A percentile compares a stretch with the other conserved stretches of the same genome.
phyloP scores from a whole-genome alignment of 106 monocot species.

The Apostasia ramifera region DNA sequence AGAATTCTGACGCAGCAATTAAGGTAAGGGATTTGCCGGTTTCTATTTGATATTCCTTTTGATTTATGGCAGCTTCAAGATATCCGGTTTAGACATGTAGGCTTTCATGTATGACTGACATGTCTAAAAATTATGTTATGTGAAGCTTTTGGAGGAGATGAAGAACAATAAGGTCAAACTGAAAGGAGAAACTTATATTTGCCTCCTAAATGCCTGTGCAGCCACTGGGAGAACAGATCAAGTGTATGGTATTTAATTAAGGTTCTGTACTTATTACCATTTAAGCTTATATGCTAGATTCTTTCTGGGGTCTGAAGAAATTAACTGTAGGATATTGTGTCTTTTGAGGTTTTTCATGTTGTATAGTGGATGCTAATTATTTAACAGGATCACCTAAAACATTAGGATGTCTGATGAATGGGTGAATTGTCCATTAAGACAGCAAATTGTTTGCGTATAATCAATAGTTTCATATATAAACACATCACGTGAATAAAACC shows the following conservation, averaged over 20 bases:
- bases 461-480: no score
- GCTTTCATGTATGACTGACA: constrained; percentile 11
- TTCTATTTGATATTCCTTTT: constrained; percentile 1
- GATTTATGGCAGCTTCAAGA: background rate
- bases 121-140: constrained; percentile 11
- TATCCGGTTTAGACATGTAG: background rate
- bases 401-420: no score
- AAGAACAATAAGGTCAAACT: constrained; percentile 74
- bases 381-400: no score
- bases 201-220: constrained; percentile 89
- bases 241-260: constrained; percentile 58
- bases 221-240: constrained; percentile 74
- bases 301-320: no score
- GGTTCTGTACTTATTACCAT: background rate
- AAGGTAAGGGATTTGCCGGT: constrained; percentile 24
- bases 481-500: no score
- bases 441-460: no score
- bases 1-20: constrained; percentile 73
- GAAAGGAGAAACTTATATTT: constrained; percentile 92
- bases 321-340: no score
- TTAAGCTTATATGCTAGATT: background rate
- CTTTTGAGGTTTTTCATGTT: no score
- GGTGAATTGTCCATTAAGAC: no score
- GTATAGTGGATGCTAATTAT: no score
- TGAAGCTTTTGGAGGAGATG: constrained; percentile 99